Base-by-base conservation (phyloP, 495 filamentous ascomycete genomes). In the Tuber umbilicatum region DNA sequence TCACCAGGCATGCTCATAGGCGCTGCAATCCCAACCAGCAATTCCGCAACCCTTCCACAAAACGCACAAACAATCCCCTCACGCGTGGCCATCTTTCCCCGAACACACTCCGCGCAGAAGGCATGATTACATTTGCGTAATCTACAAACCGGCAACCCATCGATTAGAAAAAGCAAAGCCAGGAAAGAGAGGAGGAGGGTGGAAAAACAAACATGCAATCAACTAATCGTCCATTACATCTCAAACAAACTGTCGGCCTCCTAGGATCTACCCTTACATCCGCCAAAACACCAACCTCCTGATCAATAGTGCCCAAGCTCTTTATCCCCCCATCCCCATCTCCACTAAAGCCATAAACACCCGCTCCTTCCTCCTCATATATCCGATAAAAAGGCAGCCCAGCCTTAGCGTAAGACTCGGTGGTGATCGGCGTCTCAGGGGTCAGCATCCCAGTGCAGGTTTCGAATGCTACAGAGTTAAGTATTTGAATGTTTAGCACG, bases 401-500 rank as follows among this genome's bases (percentile, higher is more conserved):
- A 1, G 69, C 42, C 0, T 73, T 39, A 27, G 80, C 80, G 50
- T 87, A 87, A 0, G 75, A 79, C 19, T 74, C 37, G 7, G 81
- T 82, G 6, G 75, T 77, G 70, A 87, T 81, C 0, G 86, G 85
- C 27, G 82, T 83, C 19, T 42, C 31, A 10, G 86, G 84, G 5
- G 82, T 76, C 0, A 71, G 12, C 23, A 73, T 69, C 0, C 84
- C 83, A 1, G 84, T 87, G 68, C 86, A 80, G 5, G 73, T 39
- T 50, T 80, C 72, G 75, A 85, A 85, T 27, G 27, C 64, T 1
- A 70, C 68, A 12, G 75, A 79, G 75, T 86, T 83, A 68, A 87
- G 73, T 47, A 86, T 81, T 43, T 86, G 85, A 0, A 88, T 79
- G 37, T 86, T 84, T 73, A 86, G 82, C 10, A 83, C 68, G 6